These are phyloP conservation scores for Starmera stellimalicola DNA, from an alignment of 1,139 yeast genomes.

Conservation along the genomic window DNA sequence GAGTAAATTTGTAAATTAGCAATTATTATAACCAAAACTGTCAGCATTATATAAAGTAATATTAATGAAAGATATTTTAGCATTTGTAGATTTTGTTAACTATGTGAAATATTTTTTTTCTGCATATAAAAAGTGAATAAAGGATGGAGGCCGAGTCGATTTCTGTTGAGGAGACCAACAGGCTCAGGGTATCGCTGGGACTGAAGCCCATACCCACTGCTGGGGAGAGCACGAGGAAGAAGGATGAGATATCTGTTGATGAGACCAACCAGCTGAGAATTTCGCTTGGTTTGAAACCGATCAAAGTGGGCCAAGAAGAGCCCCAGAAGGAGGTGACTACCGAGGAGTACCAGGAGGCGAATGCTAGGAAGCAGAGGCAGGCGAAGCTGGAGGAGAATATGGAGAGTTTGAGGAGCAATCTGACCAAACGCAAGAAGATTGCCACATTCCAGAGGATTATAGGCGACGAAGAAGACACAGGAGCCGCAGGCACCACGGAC, in stretches of 20 bases:
- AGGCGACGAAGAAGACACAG: conserved; percentile 20
- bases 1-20: neutral
- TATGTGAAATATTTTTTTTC: neutral
- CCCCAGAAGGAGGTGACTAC: conserved; percentile 12
- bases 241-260: conserved; percentile 22
- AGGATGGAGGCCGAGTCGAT: conserved; percentile 17
- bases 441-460: conserved; percentile 14
- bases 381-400: conserved; percentile 14
- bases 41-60: too few relatives aligned
- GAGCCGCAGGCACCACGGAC: conserved; percentile 24
- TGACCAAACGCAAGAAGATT: conserved; percentile 15
- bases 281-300: conserved; percentile 29
- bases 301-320: conserved; percentile 8
- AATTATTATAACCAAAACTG: too few relatives aligned
- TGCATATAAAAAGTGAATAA: neutral
- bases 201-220: conserved; percentile 32
- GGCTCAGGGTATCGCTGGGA: conserved; percentile 38
- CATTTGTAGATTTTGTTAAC: too few relatives aligned
- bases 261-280: conserved; percentile 29
- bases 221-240: neutral
- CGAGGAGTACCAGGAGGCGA: conserved; percentile 12
- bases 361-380: conserved; percentile 7
- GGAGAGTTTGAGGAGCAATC: conserved; percentile 16
- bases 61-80: too few relatives aligned
- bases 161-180: conserved; percentile 45